Evolutionary conservation across 116 monocot genomes (phyloP).

Genomic region (Zostera marina): DNA sequence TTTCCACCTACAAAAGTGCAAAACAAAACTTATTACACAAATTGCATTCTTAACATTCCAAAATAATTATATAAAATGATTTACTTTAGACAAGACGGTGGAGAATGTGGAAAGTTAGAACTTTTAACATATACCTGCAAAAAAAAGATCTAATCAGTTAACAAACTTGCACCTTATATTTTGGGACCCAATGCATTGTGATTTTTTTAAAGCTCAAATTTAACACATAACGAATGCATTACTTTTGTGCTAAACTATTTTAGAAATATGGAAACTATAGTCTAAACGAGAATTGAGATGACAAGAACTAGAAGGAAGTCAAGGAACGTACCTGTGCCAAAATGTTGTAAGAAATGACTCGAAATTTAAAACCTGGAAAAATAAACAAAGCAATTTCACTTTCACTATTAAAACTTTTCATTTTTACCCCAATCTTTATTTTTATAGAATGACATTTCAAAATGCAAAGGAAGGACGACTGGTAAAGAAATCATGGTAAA

Average conservation of each 20-base stretch:
- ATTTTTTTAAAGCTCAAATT: no score
- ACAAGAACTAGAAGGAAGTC: neutral
- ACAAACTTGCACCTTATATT: no score
- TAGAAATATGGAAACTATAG: neutral
- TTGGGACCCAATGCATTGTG: no score
- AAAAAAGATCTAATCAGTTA: neutral
- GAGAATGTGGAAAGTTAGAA: constrained; percentile 60
- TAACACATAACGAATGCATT: no score
- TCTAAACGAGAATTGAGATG: neutral
- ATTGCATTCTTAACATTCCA: neutral
- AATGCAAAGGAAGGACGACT: neutral
- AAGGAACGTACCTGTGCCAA: constrained; percentile 61
- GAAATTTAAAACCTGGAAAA: constrained; percentile 33
- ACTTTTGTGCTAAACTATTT: no score
- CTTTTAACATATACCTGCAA: constrained; percentile 78
- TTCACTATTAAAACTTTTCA: no score
- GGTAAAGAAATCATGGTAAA: neutral
- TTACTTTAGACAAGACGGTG: constrained; percentile 77
- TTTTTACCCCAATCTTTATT: neutral
- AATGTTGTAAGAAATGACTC: constrained; percentile 64
- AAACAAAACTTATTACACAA: neutral
- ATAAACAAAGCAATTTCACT: neutral
- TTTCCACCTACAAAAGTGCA: constrained; percentile 68
- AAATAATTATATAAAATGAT: constrained; percentile 3
- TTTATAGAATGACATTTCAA: neutral